These are phyloP conservation scores for Pythium insidiosum DNA, from an alignment of 352 stramenopile species.

Conservation along the genomic window DNA sequence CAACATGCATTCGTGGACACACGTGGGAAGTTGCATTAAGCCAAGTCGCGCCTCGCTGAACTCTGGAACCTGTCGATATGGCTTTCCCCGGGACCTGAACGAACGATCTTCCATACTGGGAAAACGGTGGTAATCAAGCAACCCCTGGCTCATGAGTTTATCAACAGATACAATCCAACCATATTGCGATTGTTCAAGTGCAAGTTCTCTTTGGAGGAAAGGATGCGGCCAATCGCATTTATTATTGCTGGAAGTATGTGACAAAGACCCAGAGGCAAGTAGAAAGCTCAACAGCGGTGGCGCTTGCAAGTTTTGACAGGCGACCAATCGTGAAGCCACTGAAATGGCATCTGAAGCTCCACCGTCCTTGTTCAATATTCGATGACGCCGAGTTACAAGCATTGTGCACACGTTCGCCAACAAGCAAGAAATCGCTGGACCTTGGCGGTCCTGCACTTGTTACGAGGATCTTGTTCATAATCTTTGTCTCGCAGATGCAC, in stretches of 20 bases:
- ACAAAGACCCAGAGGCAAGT: constrained; percentile 11
- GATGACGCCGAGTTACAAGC: constrained; percentile 2
- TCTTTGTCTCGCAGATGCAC: constrained; percentile 1
- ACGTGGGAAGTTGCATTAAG: constrained; percentile 14
- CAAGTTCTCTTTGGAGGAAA: constrained; percentile 9
- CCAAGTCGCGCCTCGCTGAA: neutral
- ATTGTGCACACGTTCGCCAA: constrained; percentile 11
- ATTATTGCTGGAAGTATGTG: constrained; percentile 17
- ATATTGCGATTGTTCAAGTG: constrained; percentile 9
- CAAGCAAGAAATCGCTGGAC: constrained; percentile 14
- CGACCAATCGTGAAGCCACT: neutral
- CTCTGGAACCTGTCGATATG: constrained; percentile 3
- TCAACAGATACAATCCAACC: constrained; percentile 7
- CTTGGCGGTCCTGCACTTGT: constrained; percentile 6
- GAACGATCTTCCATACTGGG: neutral
- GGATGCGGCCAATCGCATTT: constrained; percentile 7
- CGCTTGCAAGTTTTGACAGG: constrained; percentile 8
- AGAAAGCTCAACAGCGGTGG: constrained; percentile 8
- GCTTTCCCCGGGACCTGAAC: constrained; percentile 4
- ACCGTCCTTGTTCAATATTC: neutral
- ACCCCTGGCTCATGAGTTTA: constrained; percentile 2
- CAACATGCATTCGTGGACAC: constrained; percentile 10
- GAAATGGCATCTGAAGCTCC: neutral
- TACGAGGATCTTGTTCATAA: constrained; percentile 10
- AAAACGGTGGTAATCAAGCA: neutral